Evolutionary conservation across 2,329 filamentous ascomycete genomes (phyloP), one percentile per base, ranked within the genome.

Genomic region (Cladophialophora bantiana): DNA sequence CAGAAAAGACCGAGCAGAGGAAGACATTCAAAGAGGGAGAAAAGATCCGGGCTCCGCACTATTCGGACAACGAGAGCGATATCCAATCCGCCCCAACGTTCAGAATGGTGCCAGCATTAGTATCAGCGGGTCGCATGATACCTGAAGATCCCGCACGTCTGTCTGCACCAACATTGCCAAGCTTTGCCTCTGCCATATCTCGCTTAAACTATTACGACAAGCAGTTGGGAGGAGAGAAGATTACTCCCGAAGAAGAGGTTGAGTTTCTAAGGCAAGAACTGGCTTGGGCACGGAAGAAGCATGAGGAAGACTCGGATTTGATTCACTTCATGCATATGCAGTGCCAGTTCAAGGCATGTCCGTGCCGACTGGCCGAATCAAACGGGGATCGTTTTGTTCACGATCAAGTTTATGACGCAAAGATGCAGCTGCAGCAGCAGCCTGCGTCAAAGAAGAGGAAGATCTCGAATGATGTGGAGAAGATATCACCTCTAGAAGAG

Each of bases 291-390:
- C 81, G 79, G 70, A 80, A 85, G 67, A 75, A 78, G 62, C 80
- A 83, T 34, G 52, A 38, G 26, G 67, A 73, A 52, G 85, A 85
- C 0, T 83, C 88, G 69, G 85, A 87, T 35, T 82, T 87, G 77
- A 79, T 88, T 2, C 75, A 83, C 36, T 83, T 82, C 67, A 72
- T 84, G 75, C 80, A 80, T 54, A 79, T 83, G 73, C 81, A 83
- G 69, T 84, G 82, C 63, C 80, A 83, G 68, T 83, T 83, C 67
- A 77, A 80, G 64, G 75, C 77, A 60, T 84, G 82, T 72, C 79
- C 80, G 7, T 84, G 82, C 71, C 78, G 82, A 32, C 65, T 82
- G 57, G 80, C 80, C 7, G 82, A 84, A 68, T 73, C 74, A 20
- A 71, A 78, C 31, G 80, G 79, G 6, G 73, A 73, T 26, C 72